Percentiles rank a stretch among this genome's conserved stretches.
These are phyloP conservation scores for Mycotypha africana DNA, from an alignment of 371 early-diverging fungal genomes.

Conservation along the genomic window DNA sequence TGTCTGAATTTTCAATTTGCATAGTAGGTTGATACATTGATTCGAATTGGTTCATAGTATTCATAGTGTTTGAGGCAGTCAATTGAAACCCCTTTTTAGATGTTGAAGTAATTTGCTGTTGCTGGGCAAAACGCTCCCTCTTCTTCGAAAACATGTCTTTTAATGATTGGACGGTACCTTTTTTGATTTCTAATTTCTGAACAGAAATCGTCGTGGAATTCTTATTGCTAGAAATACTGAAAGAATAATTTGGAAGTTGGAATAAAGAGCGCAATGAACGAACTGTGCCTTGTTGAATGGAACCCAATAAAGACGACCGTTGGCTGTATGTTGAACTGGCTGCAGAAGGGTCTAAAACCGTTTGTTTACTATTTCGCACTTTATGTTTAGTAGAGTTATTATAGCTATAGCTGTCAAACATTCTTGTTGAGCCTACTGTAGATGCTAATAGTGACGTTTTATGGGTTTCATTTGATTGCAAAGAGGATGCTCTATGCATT, in stretches of 20 bases:
- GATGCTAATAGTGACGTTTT: neutral
- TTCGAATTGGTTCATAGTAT: too few species aligned
- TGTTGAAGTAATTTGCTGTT: neutral
- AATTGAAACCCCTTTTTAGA: neutral
- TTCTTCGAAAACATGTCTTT: constrained; percentile 26
- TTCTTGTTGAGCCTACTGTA: neutral
- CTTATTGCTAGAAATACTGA: constrained; percentile 1
- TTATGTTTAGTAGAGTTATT: too few species aligned
- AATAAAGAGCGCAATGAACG: constrained; percentile 39
- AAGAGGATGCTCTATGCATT: constrained; percentile 11
- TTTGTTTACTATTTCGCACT: too few species aligned
- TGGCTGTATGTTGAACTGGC: constrained; percentile 20
- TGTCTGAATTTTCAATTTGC: too few species aligned
- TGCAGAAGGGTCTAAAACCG: too few species aligned
- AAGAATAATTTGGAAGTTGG: constrained; percentile 18
- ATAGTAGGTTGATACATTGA: too few species aligned
- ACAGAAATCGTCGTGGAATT: neutral
- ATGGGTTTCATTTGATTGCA: constrained; percentile 11
- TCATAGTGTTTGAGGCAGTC: too few species aligned
- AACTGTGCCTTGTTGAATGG: constrained; percentile 38
- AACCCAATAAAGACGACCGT: constrained; percentile 25
- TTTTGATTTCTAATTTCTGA: constrained; percentile 22
- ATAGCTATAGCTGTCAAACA: neutral
- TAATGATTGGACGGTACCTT: constrained; percentile 33
- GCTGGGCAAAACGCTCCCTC: too few species aligned